Conservation (phyloP, 306 rosid genomes). For the Luffa acutangula region DNA sequence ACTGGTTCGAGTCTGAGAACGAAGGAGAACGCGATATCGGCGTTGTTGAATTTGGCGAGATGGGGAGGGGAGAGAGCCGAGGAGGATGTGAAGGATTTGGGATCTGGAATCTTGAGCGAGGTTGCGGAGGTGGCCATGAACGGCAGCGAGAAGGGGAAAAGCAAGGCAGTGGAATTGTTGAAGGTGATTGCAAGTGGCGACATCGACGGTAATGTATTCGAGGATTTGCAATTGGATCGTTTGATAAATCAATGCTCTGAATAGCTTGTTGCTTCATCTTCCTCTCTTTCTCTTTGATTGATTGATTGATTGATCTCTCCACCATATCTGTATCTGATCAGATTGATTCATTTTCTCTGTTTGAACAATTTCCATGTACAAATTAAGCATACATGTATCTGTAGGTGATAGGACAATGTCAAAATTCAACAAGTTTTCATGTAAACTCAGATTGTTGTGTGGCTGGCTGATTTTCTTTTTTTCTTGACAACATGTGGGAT, state of each 20-base stretch:
- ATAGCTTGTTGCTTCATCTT: background rate
- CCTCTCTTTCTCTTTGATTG: background rate
- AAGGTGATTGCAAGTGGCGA: constrained; percentile 30
- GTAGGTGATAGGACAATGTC: background rate
- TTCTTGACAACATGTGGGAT: no score
- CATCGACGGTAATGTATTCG: constrained; percentile 4
- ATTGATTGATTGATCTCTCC: background rate
- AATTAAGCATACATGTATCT: background rate
- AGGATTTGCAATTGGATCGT: constrained; percentile 36
- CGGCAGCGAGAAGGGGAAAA: constrained; percentile 45
- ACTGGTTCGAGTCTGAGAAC: constrained; percentile 57
- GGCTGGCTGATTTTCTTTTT: no score
- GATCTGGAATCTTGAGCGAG: constrained; percentile 40
- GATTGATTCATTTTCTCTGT: background rate
- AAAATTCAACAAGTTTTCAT: background rate
- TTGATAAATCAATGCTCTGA: constrained; percentile 20
- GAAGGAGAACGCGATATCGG: constrained; percentile 72
- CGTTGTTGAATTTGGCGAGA: constrained; percentile 49
- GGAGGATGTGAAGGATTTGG: constrained; percentile 39
- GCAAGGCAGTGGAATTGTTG: constrained; percentile 44
- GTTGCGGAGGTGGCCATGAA: constrained; percentile 41
- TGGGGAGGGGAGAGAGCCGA: constrained; percentile 46
- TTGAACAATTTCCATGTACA: constrained; percentile 1
- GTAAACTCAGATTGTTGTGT: background rate
- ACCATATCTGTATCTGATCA: background rate